These are phyloP conservation scores for Oryza glumipatula DNA, from an alignment of 176 grass and related monocot genomes.

Conservation along the genomic window DNA sequence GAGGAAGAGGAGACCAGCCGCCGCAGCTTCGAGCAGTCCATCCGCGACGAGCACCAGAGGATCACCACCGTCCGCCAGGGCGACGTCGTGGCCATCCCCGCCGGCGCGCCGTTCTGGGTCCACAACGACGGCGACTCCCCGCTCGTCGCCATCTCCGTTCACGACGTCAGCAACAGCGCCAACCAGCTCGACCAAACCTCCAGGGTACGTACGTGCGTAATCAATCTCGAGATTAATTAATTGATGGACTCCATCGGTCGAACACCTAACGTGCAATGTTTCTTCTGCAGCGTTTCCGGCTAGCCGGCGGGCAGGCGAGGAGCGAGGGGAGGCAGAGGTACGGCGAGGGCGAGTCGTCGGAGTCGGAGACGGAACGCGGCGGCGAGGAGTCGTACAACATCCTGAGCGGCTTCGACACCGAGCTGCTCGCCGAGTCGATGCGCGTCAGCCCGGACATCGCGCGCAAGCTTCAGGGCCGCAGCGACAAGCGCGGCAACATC, in stretches of 20 bases:
- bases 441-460: slow-evolving; percentile 42
- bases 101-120: slow-evolving; percentile 47
- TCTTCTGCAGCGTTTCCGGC: slow-evolving; percentile 41
- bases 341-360: not conserved
- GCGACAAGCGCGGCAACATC: slow-evolving; percentile 43
- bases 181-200: slow-evolving; percentile 50
- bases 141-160: slow-evolving; percentile 42
- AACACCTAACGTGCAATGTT: not conserved
- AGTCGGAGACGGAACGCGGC: not conserved
- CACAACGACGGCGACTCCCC: slow-evolving; percentile 50
- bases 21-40: slow-evolving; percentile 7
- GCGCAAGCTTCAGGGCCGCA: slow-evolving; percentile 36
- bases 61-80: slow-evolving; percentile 44
- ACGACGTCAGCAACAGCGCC: slow-evolving; percentile 38
- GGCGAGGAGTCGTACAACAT: slow-evolving; percentile 24
- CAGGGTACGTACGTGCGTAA: slow-evolving; percentile 3
- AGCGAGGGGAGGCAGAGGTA: not conserved
- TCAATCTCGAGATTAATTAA: not conserved
- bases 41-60: slow-evolving; percentile 51
- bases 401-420: slow-evolving; percentile 42
- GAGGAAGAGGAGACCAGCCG: slow-evolving; percentile 5
- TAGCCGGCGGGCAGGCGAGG: slow-evolving; percentile 39
- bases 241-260: no score
- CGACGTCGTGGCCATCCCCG: slow-evolving; percentile 42
- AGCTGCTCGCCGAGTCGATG: slow-evolving; percentile 48